Evolutionary conservation across 1,284 basidiomycete species (phyloP), one percentile per base, ranked within the genome.

Genomic region (Cutaneotrichosporon dermatis): DNA sequence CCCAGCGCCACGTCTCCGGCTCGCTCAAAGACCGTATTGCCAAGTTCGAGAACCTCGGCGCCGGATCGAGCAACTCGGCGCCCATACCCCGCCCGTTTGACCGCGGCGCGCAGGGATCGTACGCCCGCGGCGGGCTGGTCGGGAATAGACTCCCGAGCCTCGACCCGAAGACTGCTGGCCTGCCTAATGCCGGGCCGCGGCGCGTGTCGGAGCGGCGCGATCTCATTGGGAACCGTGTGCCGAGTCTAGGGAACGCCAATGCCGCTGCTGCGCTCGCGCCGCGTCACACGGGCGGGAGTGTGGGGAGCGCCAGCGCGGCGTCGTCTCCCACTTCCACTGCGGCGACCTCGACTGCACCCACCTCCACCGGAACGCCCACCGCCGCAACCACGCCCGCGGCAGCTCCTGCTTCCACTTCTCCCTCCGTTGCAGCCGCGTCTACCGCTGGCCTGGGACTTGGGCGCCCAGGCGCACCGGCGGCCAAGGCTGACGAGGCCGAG

Each of bases 1-100:
- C 57, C 6, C 51, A 58, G 25, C 69, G 73, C 6, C 55, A 67
- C 48, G 70, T 76, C 7, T 72, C 72, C 15, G 71, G 73, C 44
- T 74, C 73, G 3, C 69, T 78, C 53, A 72, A 72, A 64, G 76
- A 78, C 58, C 70, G 76, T 37, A 78, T 78, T 45, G 76, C 76
- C 12, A 73, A 71, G 58, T 78, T 78, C 63, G 73, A 74, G 66
- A 75, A 76, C 44, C 45, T 55, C 35, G 54, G 45, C 10, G 45
- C 36, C 6, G 44, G 45, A 9, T 36, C 36, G 4, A 48, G 16
- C 25, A 45, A 15, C 6, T 45, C 54, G 5, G 54, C 54, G 6
- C 52, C 51, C 4, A 15, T 50, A 7, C 51, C 51, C 6, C 54
- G 54, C 5, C 44, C 54, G 25, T 25, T 25, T 25, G 25, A 25